Percentiles rank a stretch among this genome's conserved stretches.
These are phyloP conservation scores for Diplosphaera chodatii DNA, from an alignment of 139 green algal genomes.

Conservation along the genomic window DNA sequence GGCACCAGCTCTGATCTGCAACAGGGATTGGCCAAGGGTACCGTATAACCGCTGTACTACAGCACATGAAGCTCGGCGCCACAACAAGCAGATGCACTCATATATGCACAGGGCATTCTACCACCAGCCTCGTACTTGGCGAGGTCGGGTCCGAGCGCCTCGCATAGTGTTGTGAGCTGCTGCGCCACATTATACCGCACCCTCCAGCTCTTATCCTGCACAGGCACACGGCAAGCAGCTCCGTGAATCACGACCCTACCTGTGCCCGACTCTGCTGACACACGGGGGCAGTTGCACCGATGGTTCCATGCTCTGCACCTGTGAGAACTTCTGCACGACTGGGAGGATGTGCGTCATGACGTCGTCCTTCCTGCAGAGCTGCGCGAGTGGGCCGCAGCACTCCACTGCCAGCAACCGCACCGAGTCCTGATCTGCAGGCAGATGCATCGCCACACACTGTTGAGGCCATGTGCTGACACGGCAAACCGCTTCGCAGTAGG, in stretches of 20 bases:
- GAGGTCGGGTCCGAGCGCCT: conserved; percentile 73
- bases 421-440: conserved; percentile 87
- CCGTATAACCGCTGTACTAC: no score
- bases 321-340: conserved; percentile 79
- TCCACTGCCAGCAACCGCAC: conserved; percentile 95
- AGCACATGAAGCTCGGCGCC: no score
- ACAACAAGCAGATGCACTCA: no score
- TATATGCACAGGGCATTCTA: not conserved
- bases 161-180: conserved; percentile 79
- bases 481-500: no score
- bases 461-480: no score
- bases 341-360: conserved; percentile 69
- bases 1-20: conserved; percentile 71
- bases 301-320: conserved; percentile 47
- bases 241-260: no score
- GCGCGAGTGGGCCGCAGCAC: conserved; percentile 75
- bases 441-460: no score
- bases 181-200: conserved; percentile 94
- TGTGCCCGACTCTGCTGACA: no score
- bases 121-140: no score
- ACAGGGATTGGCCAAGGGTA: not conserved
- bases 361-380: conserved; percentile 66
- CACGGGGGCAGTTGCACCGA: no score
- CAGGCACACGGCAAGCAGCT: no score
- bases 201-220: conserved; percentile 96